Evolutionary conservation across 345 rosid genomes (phyloP).

Genomic region (Gossypium bickii): DNA sequence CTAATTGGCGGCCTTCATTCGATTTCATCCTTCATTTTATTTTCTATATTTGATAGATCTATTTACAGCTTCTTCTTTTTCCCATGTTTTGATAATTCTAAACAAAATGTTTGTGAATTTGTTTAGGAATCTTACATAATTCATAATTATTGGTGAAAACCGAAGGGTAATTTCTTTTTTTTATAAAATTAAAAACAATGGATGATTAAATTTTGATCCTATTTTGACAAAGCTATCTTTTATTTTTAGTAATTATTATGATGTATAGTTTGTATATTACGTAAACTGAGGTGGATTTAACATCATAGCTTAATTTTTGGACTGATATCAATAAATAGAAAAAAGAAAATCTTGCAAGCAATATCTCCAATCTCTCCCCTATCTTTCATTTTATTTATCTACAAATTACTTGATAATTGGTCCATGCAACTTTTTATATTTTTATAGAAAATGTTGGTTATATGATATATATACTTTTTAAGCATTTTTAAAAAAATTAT

Average conservation of each 20-base stretch:
- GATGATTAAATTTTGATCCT: background rate
- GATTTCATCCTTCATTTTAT: background rate
- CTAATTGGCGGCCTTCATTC: conserved; percentile 5
- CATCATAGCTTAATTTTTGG: background rate
- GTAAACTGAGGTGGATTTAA: background rate
- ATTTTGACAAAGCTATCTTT: background rate
- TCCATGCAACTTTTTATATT: no score
- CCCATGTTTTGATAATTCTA: background rate
- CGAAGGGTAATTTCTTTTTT: no score
- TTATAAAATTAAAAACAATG: background rate
- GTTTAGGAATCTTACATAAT: background rate
- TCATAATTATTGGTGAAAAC: background rate
- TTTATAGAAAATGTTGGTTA: no score
- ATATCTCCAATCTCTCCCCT: background rate
- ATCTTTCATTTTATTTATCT: no score
- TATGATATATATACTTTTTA: no score
- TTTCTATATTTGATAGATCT: background rate
- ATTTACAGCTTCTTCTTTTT: background rate
- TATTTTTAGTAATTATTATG: background rate
- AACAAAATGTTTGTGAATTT: background rate
- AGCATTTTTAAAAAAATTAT: background rate
- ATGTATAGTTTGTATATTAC: background rate
- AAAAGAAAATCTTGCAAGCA: background rate
- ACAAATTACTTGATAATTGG: no score
- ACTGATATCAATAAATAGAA: background rate